phyloP scores from a whole-genome alignment of 2,329 filamentous ascomycete species.

The Aspergillus hiratsukae region DNA sequence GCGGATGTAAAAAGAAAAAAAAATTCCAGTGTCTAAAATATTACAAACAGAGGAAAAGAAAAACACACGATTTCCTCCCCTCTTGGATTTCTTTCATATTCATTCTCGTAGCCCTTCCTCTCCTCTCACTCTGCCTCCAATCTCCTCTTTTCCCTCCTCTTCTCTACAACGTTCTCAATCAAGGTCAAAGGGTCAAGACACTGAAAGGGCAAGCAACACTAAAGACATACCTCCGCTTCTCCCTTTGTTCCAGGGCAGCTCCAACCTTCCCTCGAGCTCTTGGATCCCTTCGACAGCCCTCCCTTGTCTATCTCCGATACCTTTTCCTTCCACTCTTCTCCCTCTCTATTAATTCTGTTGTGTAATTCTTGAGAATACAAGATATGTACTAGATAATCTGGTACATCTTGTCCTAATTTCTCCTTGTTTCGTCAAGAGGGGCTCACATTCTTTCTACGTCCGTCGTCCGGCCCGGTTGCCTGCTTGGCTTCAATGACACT shows the following conservation, averaged over 20 bases:
- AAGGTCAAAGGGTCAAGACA: background rate
- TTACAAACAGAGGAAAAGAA: conserved; percentile 36
- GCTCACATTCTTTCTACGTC: conserved; percentile 2
- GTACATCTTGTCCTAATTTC: background rate
- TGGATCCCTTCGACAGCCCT: background rate
- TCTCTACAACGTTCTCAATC: background rate
- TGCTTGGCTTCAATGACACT: conserved; percentile 24
- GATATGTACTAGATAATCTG: background rate
- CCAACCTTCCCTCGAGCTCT: background rate
- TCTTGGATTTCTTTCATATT: conserved; percentile 19
- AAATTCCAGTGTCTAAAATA: conserved; percentile 20
- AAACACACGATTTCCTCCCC: conserved; percentile 24
- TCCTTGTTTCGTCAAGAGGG: background rate
- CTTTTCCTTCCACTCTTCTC: conserved; percentile 3
- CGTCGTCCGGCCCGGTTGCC: conserved; percentile 10
- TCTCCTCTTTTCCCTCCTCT: background rate
- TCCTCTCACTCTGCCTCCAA: background rate
- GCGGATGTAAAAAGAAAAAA: conserved; percentile 22
- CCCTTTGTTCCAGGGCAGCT: background rate
- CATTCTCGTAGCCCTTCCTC: conserved; percentile 9
- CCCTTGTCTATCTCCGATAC: background rate
- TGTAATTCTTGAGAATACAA: conserved; percentile 6
- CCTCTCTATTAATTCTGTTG: background rate
- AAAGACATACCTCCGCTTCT: background rate
- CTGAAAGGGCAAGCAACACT: background rate